Percentiles rank a stretch among this genome's conserved stretches.
phyloP scores from a whole-genome alignment of 1,284 basidiomycete species.

The Sporisorium sorghi region DNA sequence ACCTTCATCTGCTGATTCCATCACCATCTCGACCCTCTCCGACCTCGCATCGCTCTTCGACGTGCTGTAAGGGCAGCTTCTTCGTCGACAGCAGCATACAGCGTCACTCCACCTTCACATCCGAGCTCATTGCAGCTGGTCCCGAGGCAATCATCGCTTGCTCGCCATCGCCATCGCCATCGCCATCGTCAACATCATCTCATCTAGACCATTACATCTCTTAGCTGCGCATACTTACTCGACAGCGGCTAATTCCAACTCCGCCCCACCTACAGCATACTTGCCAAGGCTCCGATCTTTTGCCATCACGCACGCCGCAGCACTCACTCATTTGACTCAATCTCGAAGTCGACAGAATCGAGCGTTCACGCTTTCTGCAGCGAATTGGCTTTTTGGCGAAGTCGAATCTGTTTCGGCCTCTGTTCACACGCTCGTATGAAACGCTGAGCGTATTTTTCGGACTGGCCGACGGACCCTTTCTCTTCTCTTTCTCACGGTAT shows the following conservation, averaged over 20 bases:
- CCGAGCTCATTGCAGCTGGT: background rate
- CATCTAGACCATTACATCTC: constrained; percentile 3
- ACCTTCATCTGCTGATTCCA: background rate
- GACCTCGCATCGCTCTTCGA: constrained; percentile 1
- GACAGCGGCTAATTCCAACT: background rate
- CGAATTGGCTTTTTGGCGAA: background rate
- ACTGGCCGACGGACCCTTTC: constrained; percentile 5
- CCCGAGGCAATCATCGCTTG: background rate
- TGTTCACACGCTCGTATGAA: constrained; percentile 12
- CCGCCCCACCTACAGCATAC: background rate
- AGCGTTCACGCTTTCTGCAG: background rate
- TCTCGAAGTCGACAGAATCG: background rate
- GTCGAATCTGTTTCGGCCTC: constrained; percentile 1
- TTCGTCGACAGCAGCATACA: constrained; percentile 2
- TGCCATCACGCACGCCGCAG: background rate
- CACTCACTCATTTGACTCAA: background rate
- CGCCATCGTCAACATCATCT: background rate
- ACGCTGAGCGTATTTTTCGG: constrained; percentile 14
- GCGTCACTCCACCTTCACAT: background rate
- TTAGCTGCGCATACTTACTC: background rate
- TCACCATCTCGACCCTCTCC: background rate
- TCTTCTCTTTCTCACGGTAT: background rate
- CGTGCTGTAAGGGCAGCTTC: background rate
- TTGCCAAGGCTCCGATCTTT: background rate
- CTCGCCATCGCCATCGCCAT: background rate